These are phyloP conservation scores for Sarocladiaceae sp. DNA, from an alignment of 2,329 filamentous ascomycete genomes.

Conservation along the genomic window DNA sequence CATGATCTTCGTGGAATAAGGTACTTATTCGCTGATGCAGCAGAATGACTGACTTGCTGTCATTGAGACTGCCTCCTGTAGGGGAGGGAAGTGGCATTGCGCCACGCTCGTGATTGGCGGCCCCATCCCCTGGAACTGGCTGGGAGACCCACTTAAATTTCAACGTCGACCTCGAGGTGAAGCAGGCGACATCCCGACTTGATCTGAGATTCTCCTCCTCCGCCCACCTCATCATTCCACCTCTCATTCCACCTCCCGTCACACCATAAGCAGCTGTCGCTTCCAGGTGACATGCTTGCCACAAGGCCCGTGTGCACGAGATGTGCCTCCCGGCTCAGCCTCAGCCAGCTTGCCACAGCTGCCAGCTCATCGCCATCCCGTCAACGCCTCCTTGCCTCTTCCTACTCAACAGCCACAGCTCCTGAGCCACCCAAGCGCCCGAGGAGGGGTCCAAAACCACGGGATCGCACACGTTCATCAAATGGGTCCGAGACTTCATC, in stretches of 20 bases:
- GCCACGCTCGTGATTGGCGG: not conserved
- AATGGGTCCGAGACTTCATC: not conserved
- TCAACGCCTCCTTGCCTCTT: too few species aligned
- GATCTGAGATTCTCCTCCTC: too few species aligned
- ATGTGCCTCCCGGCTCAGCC: constrained; percentile 22
- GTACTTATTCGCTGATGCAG: too few species aligned
- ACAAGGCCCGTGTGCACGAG: constrained; percentile 28
- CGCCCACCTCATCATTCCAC: not conserved
- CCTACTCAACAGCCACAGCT: not conserved
- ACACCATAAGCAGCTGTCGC: not conserved
- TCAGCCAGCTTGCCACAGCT: not conserved
- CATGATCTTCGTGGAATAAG: too few species aligned
- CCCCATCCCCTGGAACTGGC: too few species aligned
- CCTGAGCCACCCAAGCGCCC: too few species aligned
- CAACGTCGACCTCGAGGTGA: constrained; percentile 4
- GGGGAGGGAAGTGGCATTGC: too few species aligned
- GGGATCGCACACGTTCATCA: not conserved
- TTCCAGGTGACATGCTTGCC: constrained; percentile 24
- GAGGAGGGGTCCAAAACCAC: not conserved
- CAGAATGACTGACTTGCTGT: too few species aligned
- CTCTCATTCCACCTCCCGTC: not conserved
- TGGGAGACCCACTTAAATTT: constrained; percentile 8
- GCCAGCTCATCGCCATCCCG: constrained; percentile 2
- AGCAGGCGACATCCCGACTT: too few species aligned
- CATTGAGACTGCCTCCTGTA: too few species aligned